Percentiles rank a stretch among this genome's conserved stretches.
Conservation (phyloP, 1,284 basidiomycete genomes). For the Ceratobasidium sp. region DNA sequence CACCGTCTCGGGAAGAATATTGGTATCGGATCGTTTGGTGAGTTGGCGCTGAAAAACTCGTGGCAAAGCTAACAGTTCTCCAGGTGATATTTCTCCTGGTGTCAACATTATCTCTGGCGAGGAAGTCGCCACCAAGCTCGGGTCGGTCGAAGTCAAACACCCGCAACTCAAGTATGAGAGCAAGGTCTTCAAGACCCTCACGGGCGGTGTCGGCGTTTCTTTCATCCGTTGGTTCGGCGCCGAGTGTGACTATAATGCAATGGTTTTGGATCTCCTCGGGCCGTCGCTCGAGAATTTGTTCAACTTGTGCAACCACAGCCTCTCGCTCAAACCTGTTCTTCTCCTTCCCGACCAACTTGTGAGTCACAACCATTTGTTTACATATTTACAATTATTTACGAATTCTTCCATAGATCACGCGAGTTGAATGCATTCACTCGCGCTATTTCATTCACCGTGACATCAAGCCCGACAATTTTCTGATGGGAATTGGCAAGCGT, state of each 20-base stretch:
- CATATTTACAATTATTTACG: constrained; percentile 5
- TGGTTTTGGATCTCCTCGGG: constrained; percentile 98
- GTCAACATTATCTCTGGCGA: constrained; percentile 99
- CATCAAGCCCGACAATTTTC: constrained; percentile 99
- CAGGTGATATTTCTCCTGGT: constrained; percentile 99
- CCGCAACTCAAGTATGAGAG: constrained; percentile 99
- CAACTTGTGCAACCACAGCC: constrained; percentile 99
- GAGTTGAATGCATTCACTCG: constrained; percentile 99
- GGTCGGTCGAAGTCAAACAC: constrained; percentile 99
- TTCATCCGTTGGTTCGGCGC: constrained; percentile 99
- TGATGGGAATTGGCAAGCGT: constrained; percentile 99
- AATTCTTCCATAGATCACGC: constrained; percentile 79
- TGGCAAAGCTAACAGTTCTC: constrained; percentile 26
- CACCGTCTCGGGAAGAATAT: constrained; percentile 99
- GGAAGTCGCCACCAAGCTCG: constrained; percentile 99
- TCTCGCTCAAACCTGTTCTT: constrained; percentile 96
- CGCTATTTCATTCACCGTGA: constrained; percentile 99
- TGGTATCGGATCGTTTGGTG: constrained; percentile 83
- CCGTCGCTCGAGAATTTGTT: constrained; percentile 98
- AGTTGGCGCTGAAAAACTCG: neutral
- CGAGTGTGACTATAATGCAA: constrained; percentile 99
- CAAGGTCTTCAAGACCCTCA: constrained; percentile 97
- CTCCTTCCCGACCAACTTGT: constrained; percentile 97
- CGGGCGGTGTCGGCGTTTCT: constrained; percentile 97
- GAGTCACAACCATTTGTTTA: constrained; percentile 54